Percentiles rank a stretch among this genome's conserved stretches.
phyloP scores from a whole-genome alignment of 306 rosid species.

The Echinosophora koreensis region DNA sequence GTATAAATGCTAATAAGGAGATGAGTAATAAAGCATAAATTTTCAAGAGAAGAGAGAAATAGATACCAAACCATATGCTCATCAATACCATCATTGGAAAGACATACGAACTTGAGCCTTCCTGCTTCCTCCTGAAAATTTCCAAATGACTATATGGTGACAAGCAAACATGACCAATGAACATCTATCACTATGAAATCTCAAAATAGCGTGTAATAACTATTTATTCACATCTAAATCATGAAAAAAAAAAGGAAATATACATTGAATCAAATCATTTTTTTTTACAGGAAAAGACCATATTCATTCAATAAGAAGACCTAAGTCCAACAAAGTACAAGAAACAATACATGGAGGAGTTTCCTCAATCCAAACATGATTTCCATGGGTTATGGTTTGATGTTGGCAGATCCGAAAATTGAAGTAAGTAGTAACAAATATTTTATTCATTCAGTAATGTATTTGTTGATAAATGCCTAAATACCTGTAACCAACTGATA shows the following conservation, averaged over 20 bases:
- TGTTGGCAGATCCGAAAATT: no score
- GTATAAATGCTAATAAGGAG: not conserved
- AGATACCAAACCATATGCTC: constrained; percentile 94
- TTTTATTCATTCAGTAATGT: not conserved
- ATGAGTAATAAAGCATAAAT: constrained; percentile 4
- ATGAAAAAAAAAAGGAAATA: not conserved
- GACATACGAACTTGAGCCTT: constrained; percentile 81
- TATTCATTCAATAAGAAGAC: no score
- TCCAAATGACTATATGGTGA: not conserved
- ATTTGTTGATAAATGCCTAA: not conserved
- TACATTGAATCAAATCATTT: not conserved
- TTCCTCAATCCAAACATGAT: no score
- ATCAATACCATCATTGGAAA: constrained; percentile 83
- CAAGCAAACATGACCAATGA: constrained; percentile 28
- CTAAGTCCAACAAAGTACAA: no score
- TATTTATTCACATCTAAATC: not conserved
- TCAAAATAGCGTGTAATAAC: constrained; percentile 15
- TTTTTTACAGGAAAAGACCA: no score
- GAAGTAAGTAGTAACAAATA: not conserved
- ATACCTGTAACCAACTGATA: no score
- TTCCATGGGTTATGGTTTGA: no score
- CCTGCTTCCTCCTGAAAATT: constrained; percentile 86
- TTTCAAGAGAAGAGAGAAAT: constrained; percentile 35
- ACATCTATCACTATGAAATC: not conserved
- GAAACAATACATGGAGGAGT: no score